Percentiles rank a stretch among this genome's conserved stretches.
Evolutionary conservation across 352 stramenopile genomes (phyloP).

Genomic region (Blastocystis sp.): DNA sequence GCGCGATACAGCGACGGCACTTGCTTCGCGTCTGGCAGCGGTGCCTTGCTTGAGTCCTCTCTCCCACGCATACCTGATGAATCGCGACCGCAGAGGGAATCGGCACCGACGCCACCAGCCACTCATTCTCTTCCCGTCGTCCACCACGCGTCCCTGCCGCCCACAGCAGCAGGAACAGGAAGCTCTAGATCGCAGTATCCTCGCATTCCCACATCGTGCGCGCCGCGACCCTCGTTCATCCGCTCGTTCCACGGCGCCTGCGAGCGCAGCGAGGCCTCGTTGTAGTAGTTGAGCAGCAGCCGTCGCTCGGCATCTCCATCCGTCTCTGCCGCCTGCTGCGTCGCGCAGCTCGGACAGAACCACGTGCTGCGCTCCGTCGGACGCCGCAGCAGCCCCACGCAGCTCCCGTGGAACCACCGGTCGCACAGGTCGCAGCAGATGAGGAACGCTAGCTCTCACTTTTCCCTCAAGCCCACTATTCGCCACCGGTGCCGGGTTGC

Average conservation of each 20-base stretch:
- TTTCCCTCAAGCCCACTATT: not conserved
- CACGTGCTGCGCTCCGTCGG: not conserved
- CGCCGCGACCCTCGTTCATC: not conserved
- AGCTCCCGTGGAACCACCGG: slow-evolving; percentile 9
- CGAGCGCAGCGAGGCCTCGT: not conserved
- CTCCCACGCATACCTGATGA: no score
- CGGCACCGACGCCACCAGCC: not conserved
- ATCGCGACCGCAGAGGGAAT: not conserved
- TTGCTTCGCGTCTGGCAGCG: not conserved
- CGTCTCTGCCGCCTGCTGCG: not conserved
- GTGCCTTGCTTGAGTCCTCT: no score
- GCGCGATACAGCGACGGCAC: not conserved
- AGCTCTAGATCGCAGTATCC: not conserved
- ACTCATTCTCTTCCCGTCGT: no score
- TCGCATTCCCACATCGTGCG: not conserved
- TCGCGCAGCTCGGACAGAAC: not conserved
- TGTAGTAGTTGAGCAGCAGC: not conserved
- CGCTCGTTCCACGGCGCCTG: not conserved
- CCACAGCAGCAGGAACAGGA: not conserved
- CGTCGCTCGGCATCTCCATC: not conserved
- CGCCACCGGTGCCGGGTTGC: not conserved
- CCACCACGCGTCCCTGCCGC: not conserved
- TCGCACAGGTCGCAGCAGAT: slow-evolving; percentile 9
- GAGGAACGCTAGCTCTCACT: not conserved
- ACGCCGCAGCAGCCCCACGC: slow-evolving; percentile 6